Base-by-base conservation (phyloP, 2,329 filamentous ascomycete genomes). In the Xylariomycetidae sp. region DNA sequence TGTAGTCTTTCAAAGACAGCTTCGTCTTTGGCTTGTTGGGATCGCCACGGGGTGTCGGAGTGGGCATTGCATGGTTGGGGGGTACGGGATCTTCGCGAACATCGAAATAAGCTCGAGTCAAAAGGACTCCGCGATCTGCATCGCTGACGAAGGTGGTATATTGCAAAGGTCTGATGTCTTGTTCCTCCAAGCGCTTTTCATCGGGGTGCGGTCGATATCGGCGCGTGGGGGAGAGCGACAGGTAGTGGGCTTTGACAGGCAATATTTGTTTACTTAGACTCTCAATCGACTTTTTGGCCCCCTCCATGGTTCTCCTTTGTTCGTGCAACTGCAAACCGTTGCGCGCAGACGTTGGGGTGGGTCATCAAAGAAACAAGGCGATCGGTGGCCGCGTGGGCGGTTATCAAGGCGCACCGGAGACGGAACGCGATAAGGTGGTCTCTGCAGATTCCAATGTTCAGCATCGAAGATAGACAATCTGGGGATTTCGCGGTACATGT, bases 1-100 rank as follows among this genome's bases (percentile, higher is more conserved):
- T 73, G 46, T 77, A 79, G 51, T 78, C 74, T 54, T 70, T 74
- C 40, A 79, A 56, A 11, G 73, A 75, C 43, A 78, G 52, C 53
- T 77, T 75, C 30, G 58, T 63, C 27, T 56, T 50, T 13, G 57
- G 51, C 60, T 74, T 75, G 55, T 68, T 75, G 44, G 53, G 46
- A 37, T 49, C 48, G 33, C 27, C 39, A 40, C 33, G 53, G 27
- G 39, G 41, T n/a, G 37, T 46, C 10, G 47, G 30, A 19, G 46
- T 39, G 14, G 36, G 44, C 19, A 36, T 44, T 38, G 50, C 50
- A 46, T 61, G 54, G 46, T 50, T 54, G 40, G 63, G 53, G 35
- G 63, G 56, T 37, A 59, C 57, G 25, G 62, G 64, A 9, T 62
- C 60, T 46, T 74, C 68, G 50, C 69, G 66, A 53, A 78, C 74